phyloP scores from a whole-genome alignment of 306 rosid genomes.

The Lotus japonicus region DNA sequence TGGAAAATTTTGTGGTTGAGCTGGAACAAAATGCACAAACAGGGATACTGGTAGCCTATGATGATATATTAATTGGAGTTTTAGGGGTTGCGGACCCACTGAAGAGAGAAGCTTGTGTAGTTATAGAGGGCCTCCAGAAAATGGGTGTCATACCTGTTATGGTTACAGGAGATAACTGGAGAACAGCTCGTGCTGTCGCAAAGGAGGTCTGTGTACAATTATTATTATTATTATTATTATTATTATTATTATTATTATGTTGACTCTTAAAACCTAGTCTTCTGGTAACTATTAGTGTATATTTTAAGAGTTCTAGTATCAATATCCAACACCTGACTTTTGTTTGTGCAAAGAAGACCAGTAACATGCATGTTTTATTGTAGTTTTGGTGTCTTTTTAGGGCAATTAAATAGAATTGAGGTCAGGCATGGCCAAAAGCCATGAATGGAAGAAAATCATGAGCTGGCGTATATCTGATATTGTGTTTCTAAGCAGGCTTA shows the following conservation, averaged over 20 bases:
- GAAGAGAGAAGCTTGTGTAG: conserved; percentile 93
- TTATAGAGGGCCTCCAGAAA: conserved; percentile 79
- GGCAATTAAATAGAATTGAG: too few relatives aligned
- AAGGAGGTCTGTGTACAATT: conserved; percentile 57
- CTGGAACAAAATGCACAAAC: conserved; percentile 90
- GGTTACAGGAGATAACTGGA: conserved; percentile 98
- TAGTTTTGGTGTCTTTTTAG: too few relatives aligned
- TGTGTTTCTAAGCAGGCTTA: neutral
- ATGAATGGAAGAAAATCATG: neutral
- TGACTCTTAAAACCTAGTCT: neutral
- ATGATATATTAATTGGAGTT: conserved; percentile 56
- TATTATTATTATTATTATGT: too few relatives aligned
- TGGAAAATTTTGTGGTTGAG: conserved; percentile 68
- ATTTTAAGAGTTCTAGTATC: neutral
- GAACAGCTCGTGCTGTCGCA: conserved; percentile 93
- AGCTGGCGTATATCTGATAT: conserved; percentile 3
- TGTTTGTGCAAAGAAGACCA: too few relatives aligned
- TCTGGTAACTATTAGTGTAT: conserved; percentile 11
- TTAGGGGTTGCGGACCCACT: conserved; percentile 94
- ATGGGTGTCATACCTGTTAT: conserved; percentile 85
- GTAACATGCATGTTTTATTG: too few relatives aligned
- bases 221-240: too few relatives aligned
- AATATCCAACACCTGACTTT: too few relatives aligned
- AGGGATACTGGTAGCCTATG: conserved; percentile 74
- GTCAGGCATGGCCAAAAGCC: neutral